Evolutionary conservation across 345 rosid genomes (phyloP).

Genomic region (Hypericum perforatum): DNA sequence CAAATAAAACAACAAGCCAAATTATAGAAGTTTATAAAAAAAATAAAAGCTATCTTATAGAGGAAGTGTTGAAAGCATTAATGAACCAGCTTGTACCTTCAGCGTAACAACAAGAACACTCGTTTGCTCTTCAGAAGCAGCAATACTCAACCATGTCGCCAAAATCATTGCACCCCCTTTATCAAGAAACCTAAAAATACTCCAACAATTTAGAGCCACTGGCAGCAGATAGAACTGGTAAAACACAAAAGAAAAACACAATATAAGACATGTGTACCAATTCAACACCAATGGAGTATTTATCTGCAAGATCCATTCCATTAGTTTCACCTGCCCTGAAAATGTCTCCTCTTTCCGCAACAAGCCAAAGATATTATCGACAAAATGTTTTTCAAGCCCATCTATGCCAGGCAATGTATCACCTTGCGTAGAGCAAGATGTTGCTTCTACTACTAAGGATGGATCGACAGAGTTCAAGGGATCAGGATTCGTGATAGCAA

Average conservation of each 20-base stretch:
- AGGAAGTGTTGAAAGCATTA: slow-evolving; percentile 1
- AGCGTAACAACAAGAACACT: slow-evolving; percentile 59
- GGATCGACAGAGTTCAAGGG: slow-evolving; percentile 8
- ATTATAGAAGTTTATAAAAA: slow-evolving; percentile 1
- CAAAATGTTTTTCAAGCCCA: slow-evolving; percentile 59
- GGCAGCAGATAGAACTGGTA: no score
- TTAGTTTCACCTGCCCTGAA: slow-evolving; percentile 78
- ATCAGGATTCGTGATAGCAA: neutral
- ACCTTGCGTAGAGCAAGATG: slow-evolving; percentile 41
- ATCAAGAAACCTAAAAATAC: slow-evolving; percentile 60
- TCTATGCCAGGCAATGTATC: slow-evolving; percentile 47
- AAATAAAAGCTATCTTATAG: no score
- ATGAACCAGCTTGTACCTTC: slow-evolving; percentile 30
- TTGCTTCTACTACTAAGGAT: slow-evolving; percentile 35
- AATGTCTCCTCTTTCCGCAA: slow-evolving; percentile 81
- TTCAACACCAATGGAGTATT: slow-evolving; percentile 58
- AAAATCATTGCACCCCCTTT: slow-evolving; percentile 90
- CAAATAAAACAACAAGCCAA: slow-evolving; percentile 12
- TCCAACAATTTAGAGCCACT: neutral
- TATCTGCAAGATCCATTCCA: slow-evolving; percentile 90
- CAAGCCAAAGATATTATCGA: slow-evolving; percentile 53
- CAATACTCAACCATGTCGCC: slow-evolving; percentile 91
- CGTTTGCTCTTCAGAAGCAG: slow-evolving; percentile 82
- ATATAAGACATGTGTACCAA: slow-evolving; percentile 37
- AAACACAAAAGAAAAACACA: no score